Evolutionary conservation across 306 rosid genomes (phyloP), one percentile per base, ranked within the genome.

Genomic region (Glycine latifolia): DNA sequence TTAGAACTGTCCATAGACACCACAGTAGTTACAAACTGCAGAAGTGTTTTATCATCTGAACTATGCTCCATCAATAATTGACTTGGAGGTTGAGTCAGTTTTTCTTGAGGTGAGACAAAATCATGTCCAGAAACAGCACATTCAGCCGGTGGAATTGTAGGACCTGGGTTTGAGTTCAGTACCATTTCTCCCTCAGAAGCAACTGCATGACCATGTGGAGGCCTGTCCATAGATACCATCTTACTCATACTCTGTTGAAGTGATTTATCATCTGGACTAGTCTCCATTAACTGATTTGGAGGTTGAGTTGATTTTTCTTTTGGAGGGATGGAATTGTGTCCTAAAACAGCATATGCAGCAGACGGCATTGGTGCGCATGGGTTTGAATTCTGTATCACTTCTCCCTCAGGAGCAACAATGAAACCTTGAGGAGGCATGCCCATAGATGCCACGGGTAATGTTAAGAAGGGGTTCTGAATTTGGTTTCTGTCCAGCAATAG

Each of bases 401-500:
- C 91, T 86, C 77, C 88, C 70, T 82, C 91, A 44, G 85, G 74
- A 78, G 85, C 62, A 76, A 83, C 86, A 76, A 49, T 33, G 58
- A 62, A 43, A 88, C 82, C 79, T 58, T 70, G 75, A 56, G 63
- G 83, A 50, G 82, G 85, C 81, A 82, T 83, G 82, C 72, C 88
- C 3, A 80, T 62, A 73, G 89, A 83, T 79, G 71, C 72, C 48
- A 58, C 61, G 5, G 91, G 89, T 35, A 84, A 72, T 1, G 90
- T 66, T 62, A 82, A 26, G 2, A 26, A 71, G 63, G 97, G 91
- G 71, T 86, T 93, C 41, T 79, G 86, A 14, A 79, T 69, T 67
- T 90, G 92, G 77, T 71, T 72, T 75, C 80, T 89, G 44, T 84
- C 91, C 37, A 81, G 76, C 86, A 87, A 59, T 17, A 89, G 35